phyloP scores from a whole-genome alignment of 768 basidiomycete species.

The Mycena filopes region DNA sequence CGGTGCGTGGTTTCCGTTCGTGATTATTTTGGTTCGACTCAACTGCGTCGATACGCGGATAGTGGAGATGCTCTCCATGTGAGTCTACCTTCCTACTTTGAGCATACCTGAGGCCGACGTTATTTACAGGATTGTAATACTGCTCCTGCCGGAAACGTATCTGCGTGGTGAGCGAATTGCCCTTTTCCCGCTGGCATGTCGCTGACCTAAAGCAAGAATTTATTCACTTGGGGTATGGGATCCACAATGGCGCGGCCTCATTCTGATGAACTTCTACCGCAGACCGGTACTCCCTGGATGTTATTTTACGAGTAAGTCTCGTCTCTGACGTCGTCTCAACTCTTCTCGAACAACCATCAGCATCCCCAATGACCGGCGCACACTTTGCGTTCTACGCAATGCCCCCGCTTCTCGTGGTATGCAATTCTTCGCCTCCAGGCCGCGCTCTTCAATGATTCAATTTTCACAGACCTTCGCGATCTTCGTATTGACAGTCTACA shows the following conservation, averaged over 20 bases:
- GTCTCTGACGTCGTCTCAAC: too few species aligned
- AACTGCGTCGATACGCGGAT: neutral
- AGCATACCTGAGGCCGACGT: too few species aligned
- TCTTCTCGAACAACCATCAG: too few species aligned
- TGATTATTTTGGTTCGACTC: neutral
- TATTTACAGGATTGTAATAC: constrained; percentile 9
- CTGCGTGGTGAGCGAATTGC: neutral
- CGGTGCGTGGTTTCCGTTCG: neutral
- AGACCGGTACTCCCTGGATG: constrained; percentile 21
- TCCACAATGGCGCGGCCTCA: too few species aligned
- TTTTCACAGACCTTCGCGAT: constrained; percentile 14
- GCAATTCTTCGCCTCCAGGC: neutral
- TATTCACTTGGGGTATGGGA: constrained; percentile 20
- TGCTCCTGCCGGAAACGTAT: constrained; percentile 10
- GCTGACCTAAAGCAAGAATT: constrained; percentile 7
- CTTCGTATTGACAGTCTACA: constrained; percentile 20
- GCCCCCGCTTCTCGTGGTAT: constrained; percentile 17
- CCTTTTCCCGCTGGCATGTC: too few species aligned
- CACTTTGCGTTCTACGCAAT: constrained; percentile 21
- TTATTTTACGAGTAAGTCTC: constrained; percentile 21
- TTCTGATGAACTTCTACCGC: neutral
- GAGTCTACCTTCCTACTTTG: neutral
- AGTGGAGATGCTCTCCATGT: constrained; percentile 24
- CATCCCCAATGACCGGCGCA: neutral
- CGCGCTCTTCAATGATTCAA: neutral